Evolutionary conservation across 2,329 filamentous ascomycete species (phyloP).

Genomic region (Apiospora phragmitis): DNA sequence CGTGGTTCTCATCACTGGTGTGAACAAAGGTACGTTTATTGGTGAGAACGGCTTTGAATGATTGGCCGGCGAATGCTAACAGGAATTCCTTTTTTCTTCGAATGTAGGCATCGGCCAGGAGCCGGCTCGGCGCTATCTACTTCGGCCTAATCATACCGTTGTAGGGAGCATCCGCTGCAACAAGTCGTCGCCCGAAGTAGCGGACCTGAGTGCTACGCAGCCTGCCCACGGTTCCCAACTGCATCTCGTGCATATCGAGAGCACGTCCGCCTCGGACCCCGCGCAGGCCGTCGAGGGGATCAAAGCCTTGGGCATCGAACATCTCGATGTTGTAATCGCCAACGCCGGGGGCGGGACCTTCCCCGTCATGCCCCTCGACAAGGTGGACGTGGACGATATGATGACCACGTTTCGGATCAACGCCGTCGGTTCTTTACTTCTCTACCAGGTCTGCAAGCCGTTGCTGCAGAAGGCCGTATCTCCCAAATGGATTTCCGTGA

Average conservation of each 20-base stretch:
- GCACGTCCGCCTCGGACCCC: slow-evolving; percentile 26
- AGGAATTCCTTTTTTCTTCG: neutral
- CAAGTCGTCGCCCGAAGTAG: slow-evolving; percentile 23
- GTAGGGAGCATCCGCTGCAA: slow-evolving; percentile 39
- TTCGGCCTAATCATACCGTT: slow-evolving; percentile 36
- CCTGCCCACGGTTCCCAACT: slow-evolving; percentile 29
- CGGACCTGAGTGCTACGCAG: slow-evolving; percentile 27
- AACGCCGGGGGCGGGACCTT: slow-evolving; percentile 35
- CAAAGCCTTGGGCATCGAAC: slow-evolving; percentile 26
- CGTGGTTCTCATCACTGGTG: neutral
- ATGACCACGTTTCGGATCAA: slow-evolving; percentile 27
- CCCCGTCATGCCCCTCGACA: slow-evolving; percentile 27
- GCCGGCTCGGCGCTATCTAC: slow-evolving; percentile 32
- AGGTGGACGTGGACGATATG: slow-evolving; percentile 29
- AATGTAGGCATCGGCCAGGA: slow-evolving; percentile 35
- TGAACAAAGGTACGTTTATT: neutral
- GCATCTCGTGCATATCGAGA: slow-evolving; percentile 34
- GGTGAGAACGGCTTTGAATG: neutral
- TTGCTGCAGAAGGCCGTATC: slow-evolving; percentile 32
- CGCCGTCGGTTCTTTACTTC: slow-evolving; percentile 29
- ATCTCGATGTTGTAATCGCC: slow-evolving; percentile 38
- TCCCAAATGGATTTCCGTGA: slow-evolving; percentile 34
- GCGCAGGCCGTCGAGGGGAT: slow-evolving; percentile 27
- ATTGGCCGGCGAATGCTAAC: neutral
- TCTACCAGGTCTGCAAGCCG: slow-evolving; percentile 33